Evolutionary conservation across 345 rosid genomes (phyloP).

Genomic region (Citrus maxima): DNA sequence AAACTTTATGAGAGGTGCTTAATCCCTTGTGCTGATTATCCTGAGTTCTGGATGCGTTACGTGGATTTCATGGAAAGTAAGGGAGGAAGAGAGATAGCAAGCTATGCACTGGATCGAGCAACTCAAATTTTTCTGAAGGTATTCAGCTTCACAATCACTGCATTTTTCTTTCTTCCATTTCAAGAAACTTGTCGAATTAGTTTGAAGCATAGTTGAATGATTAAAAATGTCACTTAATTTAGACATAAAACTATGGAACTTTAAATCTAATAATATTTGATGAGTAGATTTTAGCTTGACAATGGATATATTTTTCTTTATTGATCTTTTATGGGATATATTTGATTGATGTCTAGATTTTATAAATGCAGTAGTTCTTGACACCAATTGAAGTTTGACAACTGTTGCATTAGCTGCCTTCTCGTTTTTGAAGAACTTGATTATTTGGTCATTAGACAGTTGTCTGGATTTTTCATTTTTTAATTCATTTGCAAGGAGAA

Average conservation of each 20-base stretch:
- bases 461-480: background rate
- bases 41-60: conserved; percentile 92
- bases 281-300: background rate
- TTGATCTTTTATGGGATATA: background rate
- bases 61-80: conserved; percentile 79
- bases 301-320: no score
- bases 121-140: conserved; percentile 75
- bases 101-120: conserved; percentile 71
- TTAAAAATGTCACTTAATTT: background rate
- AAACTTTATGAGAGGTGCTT: conserved; percentile 90
- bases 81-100: conserved; percentile 92
- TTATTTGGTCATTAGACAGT: background rate
- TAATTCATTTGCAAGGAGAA: background rate
- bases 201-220: background rate
- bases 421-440: background rate
- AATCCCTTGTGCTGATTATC: conserved; percentile 79
- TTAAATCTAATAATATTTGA: background rate
- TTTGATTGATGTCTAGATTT: background rate
- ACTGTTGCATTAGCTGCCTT: background rate
- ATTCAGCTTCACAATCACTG: conserved; percentile 12
- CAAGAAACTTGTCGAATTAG: background rate
- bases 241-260: background rate
- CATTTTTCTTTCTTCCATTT: background rate
- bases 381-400: background rate
- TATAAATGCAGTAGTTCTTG: background rate